Base-by-base conservation (phyloP, 192 early-diverging fungal genomes). In the Podila verticillata region DNA sequence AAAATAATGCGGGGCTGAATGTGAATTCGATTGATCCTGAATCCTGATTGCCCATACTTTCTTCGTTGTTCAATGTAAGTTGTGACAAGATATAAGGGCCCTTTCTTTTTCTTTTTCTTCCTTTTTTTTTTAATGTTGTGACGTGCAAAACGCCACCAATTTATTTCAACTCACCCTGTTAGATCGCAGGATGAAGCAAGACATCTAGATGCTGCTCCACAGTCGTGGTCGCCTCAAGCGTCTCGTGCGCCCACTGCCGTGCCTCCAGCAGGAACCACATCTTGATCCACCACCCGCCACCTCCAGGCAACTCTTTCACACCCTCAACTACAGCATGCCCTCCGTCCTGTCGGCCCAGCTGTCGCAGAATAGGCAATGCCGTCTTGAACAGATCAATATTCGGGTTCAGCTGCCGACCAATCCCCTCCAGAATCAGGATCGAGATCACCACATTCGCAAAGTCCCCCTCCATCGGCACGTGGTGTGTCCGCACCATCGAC, bases 381-480 rank as follows among this genome's bases (percentile, higher is more conserved):
- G 85, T 92, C 57, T 95, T 91, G 73, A 99, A 86, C 30, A 99
- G 86, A 82, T 99, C 98, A 26, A 97, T 87, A 10, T 95, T 90
- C 0, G 96, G 95, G 81, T 99, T 93, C 61, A 99, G 78, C 54
- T 92, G 89, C 28, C 95, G 79, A 6, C 98, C 98, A 80, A 99
- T 95, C 0, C 98, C 98, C 81, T 99, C 98, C 2, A 99, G 78
- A 63, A 99, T 87, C 84, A 98, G 89, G 65, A 97, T 94, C 9
- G 93, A 91, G 44, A 99, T 91, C 10, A 96, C 91, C 20, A 98
- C 92, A 84, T 97, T 98, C 9, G 94, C 92, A 85, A 98, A 99
- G 70, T 97, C 96, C 0, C 96, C 95, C 73, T 97, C 98, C 61
- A 99, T 86, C 61, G 93, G 91, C 1, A 99, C 96, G 68, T 95